These are phyloP conservation scores for Aureobasidium sp. DNA, from an alignment of 2,329 filamentous ascomycete genomes.

Conservation along the genomic window DNA sequence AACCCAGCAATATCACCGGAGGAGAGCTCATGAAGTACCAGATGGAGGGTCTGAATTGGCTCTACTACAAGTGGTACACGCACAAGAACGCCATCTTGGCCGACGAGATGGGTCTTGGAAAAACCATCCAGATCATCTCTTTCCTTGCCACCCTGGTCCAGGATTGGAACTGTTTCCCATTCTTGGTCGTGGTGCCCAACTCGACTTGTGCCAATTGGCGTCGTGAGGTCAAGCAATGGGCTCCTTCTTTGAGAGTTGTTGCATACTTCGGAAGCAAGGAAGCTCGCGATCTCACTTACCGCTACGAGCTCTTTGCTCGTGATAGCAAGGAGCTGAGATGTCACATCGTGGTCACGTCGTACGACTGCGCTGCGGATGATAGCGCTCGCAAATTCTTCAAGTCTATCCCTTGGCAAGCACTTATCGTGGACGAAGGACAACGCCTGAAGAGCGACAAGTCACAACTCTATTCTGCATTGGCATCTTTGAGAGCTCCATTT, in stretches of 20 bases:
- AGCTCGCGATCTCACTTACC: constrained; percentile 67
- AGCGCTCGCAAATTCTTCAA: constrained; percentile 60
- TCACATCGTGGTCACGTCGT: constrained; percentile 91
- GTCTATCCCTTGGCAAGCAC: constrained; percentile 70
- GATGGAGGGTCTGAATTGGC: constrained; percentile 87
- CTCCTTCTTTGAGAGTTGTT: constrained; percentile 78
- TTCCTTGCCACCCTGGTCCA: constrained; percentile 64
- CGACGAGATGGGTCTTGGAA: constrained; percentile 97
- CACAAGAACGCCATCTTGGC: constrained; percentile 83
- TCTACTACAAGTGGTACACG: constrained; percentile 81
- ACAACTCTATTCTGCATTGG: constrained; percentile 68
- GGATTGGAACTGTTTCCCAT: constrained; percentile 72
- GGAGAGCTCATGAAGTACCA: constrained; percentile 92
- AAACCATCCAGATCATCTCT: constrained; percentile 88
- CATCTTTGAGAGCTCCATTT: constrained; percentile 69
- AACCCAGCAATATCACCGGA: constrained; percentile 66
- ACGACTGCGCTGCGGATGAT: constrained; percentile 76
- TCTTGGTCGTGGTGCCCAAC: constrained; percentile 88
- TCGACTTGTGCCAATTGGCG: constrained; percentile 97
- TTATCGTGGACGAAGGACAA: constrained; percentile 93
- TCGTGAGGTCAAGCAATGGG: constrained; percentile 91
- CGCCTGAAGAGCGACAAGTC: constrained; percentile 90
- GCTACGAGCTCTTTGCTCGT: constrained; percentile 77
- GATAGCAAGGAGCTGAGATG: constrained; percentile 64
- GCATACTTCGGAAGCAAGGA: constrained; percentile 77